A percentile compares a stretch with the other conserved stretches of the same genome.
Conservation (phyloP, 345 rosid species). For the Euphorbia lathyris region DNA sequence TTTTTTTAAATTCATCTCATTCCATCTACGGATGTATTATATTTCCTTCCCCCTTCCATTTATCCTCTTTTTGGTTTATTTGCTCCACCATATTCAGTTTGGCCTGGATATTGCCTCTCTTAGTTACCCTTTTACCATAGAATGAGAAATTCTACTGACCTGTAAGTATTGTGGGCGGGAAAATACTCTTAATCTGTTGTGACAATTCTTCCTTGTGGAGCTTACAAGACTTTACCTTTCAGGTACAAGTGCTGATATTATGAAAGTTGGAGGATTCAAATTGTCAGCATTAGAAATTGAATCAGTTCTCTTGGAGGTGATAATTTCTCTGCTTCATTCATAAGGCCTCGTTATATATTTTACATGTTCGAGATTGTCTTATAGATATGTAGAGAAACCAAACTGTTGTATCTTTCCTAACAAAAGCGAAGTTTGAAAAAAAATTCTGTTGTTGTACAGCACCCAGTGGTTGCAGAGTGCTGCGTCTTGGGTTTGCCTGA, state of each 20-base stretch:
- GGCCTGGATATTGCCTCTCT: background rate
- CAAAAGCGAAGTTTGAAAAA: background rate
- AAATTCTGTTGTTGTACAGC: conserved; percentile 43
- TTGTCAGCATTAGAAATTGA: conserved; percentile 94
- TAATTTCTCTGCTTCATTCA: background rate
- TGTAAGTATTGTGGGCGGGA: background rate
- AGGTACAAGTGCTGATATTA: conserved; percentile 94
- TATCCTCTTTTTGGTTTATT: background rate
- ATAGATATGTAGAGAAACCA: background rate
- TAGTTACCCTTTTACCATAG: background rate
- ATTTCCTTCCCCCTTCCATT: too few relatives aligned
- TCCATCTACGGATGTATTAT: too few relatives aligned
- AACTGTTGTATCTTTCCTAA: background rate
- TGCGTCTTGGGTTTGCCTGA: conserved; percentile 90
- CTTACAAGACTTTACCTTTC: conserved; percentile 7
- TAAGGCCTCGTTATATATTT: background rate
- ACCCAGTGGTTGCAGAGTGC: conserved; percentile 79
- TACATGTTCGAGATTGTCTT: background rate
- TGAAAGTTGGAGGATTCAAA: conserved; percentile 98
- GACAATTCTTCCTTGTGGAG: background rate
- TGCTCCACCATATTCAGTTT: background rate
- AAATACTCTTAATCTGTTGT: background rate
- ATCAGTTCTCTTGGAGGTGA: conserved; percentile 84
- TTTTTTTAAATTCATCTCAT: background rate
- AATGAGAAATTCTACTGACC: background rate